Base-by-base conservation (phyloP, 305 asterid genomes). In the Lippia alba region DNA sequence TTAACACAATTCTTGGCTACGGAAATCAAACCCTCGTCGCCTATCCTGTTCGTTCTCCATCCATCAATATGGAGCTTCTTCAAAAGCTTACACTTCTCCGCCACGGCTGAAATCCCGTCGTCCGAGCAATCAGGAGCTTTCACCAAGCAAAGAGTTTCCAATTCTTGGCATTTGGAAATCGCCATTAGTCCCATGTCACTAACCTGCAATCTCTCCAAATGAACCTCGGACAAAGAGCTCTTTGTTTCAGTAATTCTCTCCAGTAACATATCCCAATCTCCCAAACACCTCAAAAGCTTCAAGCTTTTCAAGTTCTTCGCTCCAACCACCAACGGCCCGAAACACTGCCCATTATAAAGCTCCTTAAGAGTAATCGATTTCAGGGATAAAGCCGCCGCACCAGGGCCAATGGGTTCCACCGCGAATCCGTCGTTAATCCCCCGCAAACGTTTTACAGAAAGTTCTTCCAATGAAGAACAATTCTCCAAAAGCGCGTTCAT, bases 31-130 rank as follows among this genome's bases (percentile, higher is more conserved):
- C 87, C 91, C 67, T 78, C 85, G 34, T 87, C 89, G 0, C 91
- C 94, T 24, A 87, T 87, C 66, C 87, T 69, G 46, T 87, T 87
- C 4, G 89, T 85, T 75, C 85, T 81, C 90, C 93, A 87, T 24
- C 89, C 93, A 61, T 87, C 90, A 8, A 87, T 85, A 20, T 87
- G 90, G 17, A 87, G 77, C 81, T 85, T 87, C 74, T 91, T 87
- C 71, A 87, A 69, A 55, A 80, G 82, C 89, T 65, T 83, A 32
- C 94, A 87, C 10, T 80, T 80, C 74, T 74, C 84, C 12, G 91
- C 89, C 60, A 87, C 78, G 3, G 86, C 82, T 0, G 75, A 69
- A 67, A 87, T 61, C 18, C 93, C 93, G 6, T 66, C 77, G 54
- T 87, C 74, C 0, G 93, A 83, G 81, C 89, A 85, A 80, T 87